Base-by-base conservation (phyloP, 2,329 filamentous ascomycete species). In the Aureobasidium sp. region DNA sequence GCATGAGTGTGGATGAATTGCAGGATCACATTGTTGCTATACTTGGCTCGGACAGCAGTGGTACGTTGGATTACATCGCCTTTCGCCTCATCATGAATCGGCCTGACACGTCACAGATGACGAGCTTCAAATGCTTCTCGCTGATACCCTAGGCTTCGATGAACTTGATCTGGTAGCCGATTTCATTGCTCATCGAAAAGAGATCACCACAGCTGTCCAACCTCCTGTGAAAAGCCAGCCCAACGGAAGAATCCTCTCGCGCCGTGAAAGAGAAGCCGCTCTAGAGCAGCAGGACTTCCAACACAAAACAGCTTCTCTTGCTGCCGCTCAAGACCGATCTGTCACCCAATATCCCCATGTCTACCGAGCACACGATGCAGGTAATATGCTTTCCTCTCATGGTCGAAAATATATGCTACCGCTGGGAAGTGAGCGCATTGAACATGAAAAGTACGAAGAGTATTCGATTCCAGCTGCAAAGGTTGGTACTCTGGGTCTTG, bases 101-200 rank as follows among this genome's bases (percentile, higher is more conserved):
- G 3, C 10, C 53, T 57, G 29, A 57, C 41, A 3, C 10, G 17
- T 7, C 5, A 8, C 29, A 57, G 55, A 96, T 63, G 90, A 96
- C 63, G 91, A 96, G 74, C 78, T 97, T n/a, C 93, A 97, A 73
- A 92, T 92, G 71, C 86, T 87, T 44, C 81, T 99, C 39, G 91
- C 90, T 0, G 94, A 99, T 69, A 84, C 97, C 47, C 81, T 99
- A 64, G 94, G 95, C 0, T 97, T 93, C 69, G 92, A 94, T 68
- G 91, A 97, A 70, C 80, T 99, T 20, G 93, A 99, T 67, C 87
- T 99, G 69, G 88, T 97, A 59, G 92, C 92, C 65, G 90, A 97
- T 65, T 78, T 97, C n/a, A 87, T 97, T 59, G 82, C 86, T 2
- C 86, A 93, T 72, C 85, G 92, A 59, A 78, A 82, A 57, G 84